Conservation (phyloP, 768 basidiomycete genomes). For the Fibroporia radiculosa region DNA sequence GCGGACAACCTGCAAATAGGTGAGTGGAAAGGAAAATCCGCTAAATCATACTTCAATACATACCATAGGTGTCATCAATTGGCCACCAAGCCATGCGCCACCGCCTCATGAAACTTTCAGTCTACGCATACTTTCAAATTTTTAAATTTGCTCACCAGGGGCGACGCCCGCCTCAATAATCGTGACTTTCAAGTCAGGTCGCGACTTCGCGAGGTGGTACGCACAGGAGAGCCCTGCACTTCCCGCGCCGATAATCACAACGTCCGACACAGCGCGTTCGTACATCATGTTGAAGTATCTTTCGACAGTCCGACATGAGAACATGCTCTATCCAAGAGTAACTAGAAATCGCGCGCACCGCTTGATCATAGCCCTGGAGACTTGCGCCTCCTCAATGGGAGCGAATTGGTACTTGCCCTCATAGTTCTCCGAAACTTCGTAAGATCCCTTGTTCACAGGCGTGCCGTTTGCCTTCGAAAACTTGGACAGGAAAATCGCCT, state of each 20-base stretch:
- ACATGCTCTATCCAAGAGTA: neutral
- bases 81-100: conserved; percentile 73
- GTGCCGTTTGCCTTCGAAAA: conserved; percentile 20
- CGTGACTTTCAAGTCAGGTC: conserved; percentile 59
- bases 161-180: conserved; percentile 76
- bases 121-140: no score
- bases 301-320: neutral
- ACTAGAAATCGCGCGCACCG: conserved; percentile 27
- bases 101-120: conserved; percentile 31
- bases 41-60: neutral
- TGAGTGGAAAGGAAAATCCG: neutral
- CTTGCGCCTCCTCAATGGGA: conserved; percentile 69
- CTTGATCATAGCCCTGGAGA: conserved; percentile 72
- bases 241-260: conserved; percentile 72
- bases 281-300: conserved; percentile 74
- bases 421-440: conserved; percentile 45
- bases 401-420: conserved; percentile 61
- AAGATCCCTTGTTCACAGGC: conserved; percentile 15
- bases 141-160: conserved; percentile 42
- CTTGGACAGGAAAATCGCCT: conserved; percentile 11
- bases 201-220: conserved; percentile 57
- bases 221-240: conserved; percentile 63
- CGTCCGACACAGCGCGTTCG: conserved; percentile 66
- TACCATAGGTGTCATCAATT: conserved; percentile 77
- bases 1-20: conserved; percentile 48